phyloP scores from a whole-genome alignment of 2,329 filamentous ascomycete species.

The Calonectria fujianensis region DNA sequence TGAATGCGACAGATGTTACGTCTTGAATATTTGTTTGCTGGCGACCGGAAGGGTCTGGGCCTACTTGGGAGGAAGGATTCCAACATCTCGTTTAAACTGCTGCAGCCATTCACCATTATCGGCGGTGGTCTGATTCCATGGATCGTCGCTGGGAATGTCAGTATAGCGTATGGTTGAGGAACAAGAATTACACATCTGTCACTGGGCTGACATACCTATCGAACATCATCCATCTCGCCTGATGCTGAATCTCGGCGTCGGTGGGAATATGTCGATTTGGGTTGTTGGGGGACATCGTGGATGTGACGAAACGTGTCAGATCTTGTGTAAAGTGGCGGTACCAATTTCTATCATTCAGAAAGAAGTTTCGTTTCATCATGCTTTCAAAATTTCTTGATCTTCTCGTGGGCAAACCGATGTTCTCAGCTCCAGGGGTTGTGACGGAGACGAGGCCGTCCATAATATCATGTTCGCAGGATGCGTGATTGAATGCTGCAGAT shows the following conservation, averaged over 20 bases:
- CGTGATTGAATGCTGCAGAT: conserved; percentile 34
- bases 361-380: conserved; percentile 58
- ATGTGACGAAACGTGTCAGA: conserved; percentile 70
- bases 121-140: conserved; percentile 78
- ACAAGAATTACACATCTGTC: no score
- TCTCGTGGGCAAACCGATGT: conserved; percentile 38
- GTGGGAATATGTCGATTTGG: conserved; percentile 74
- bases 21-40: background rate
- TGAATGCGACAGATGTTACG: no score
- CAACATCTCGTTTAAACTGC: conserved; percentile 76
- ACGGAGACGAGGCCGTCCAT: background rate
- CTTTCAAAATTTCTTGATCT: conserved; percentile 42
- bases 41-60: background rate
- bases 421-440: conserved; percentile 40
- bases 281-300: conserved; percentile 75
- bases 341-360: conserved; percentile 77
- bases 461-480: no score
- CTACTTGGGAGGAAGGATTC: conserved; percentile 60
- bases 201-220: conserved; percentile 70
- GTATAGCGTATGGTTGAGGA: background rate
- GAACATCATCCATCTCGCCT: conserved; percentile 78
- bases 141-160: conserved; percentile 70
- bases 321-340: conserved; percentile 74
- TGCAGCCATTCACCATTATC: conserved; percentile 79
- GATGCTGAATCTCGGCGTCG: conserved; percentile 77